Conservation (phyloP, 257 asterid genomes). For the Nemophila menziesii region DNA sequence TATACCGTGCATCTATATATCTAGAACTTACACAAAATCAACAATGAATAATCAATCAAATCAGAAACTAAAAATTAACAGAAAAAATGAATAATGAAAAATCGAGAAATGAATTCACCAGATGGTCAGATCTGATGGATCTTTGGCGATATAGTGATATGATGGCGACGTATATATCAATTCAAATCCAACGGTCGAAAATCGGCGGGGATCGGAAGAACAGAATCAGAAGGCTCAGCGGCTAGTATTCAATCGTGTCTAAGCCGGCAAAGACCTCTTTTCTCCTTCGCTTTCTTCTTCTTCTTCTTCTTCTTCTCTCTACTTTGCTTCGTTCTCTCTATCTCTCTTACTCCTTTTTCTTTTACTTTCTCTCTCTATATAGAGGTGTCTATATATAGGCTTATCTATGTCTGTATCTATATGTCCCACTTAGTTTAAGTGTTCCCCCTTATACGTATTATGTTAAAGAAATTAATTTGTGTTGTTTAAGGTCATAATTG, state of each 20-base stretch:
- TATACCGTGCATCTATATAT: neutral
- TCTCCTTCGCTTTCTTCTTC: slow-evolving; percentile 3
- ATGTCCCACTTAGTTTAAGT: neutral
- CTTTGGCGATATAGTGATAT: neutral
- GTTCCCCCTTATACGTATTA: neutral
- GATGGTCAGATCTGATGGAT: slow-evolving; percentile 54
- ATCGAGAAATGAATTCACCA: slow-evolving; percentile 33
- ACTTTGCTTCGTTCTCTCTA: no score
- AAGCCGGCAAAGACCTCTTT: slow-evolving; percentile 14
- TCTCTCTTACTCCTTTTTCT: slow-evolving; percentile 6
- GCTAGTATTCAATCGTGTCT: slow-evolving; percentile 22
- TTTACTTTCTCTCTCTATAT: slow-evolving; percentile 15
- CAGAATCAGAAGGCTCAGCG: slow-evolving; percentile 14
- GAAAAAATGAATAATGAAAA: no score
- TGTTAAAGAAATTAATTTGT: no score
- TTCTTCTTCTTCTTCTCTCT: slow-evolving; percentile 10
- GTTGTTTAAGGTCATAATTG: no score
- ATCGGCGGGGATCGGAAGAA: slow-evolving; percentile 9
- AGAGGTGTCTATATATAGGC: slow-evolving; percentile 1
- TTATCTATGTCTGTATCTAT: slow-evolving; percentile 11
- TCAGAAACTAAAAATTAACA: neutral
- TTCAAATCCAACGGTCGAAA: slow-evolving; percentile 29
- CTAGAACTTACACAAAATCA: neutral
- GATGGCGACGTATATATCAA: slow-evolving; percentile 16
- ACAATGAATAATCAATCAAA: neutral